Evolutionary conservation across 441 rosid genomes (phyloP), one percentile per base, ranked within the genome.

Genomic region (Gossypium lobatum): DNA sequence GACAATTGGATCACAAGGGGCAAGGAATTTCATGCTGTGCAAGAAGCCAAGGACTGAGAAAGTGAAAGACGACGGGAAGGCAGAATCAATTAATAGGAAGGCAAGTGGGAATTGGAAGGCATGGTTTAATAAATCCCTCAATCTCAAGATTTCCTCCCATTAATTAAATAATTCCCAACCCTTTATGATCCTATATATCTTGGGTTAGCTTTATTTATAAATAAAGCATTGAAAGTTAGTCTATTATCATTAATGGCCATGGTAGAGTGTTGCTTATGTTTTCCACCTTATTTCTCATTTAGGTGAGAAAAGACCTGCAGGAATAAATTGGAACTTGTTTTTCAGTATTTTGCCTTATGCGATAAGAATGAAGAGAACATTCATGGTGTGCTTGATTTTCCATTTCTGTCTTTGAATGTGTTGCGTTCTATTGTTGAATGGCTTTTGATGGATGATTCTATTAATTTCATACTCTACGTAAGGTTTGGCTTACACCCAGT

Each of bases 111-210:
- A 91, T 66, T 91, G 93, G 90, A 95, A 86, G 84, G 75, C 97
- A 54, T 93, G 98, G 99, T 82, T 95, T 63, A 91, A 93, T 71
- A 93, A 90, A 75, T 93, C 99, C 42, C 87, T 88, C 78, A 91
- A 64, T 71, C 88, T 88, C 16, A 93, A 88, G 86, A 78, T 90
- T 68, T 66, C 88, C 37, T 83, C 89, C 78, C 97, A 90, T 77
- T 91, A 54, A 81, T 64, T 63, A 23, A 74, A n/a, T 31, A 53
- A 13, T 28, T 70, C 74, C 21, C 20, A 20, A 18, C 18, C 65
- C 34, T 18, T 57, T 39, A 42, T 25, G 39, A 8, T 37, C 45
- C 11, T 37, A 8, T 8, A 37, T 25, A 26, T 16, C 72, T 14
- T 52, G 31, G 7, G 2, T 64, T 45, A 42, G 54, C 17, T 21